Conservation (phyloP, 2,329 filamentous ascomycete genomes). For the Pseudogymnoascus sp. region DNA sequence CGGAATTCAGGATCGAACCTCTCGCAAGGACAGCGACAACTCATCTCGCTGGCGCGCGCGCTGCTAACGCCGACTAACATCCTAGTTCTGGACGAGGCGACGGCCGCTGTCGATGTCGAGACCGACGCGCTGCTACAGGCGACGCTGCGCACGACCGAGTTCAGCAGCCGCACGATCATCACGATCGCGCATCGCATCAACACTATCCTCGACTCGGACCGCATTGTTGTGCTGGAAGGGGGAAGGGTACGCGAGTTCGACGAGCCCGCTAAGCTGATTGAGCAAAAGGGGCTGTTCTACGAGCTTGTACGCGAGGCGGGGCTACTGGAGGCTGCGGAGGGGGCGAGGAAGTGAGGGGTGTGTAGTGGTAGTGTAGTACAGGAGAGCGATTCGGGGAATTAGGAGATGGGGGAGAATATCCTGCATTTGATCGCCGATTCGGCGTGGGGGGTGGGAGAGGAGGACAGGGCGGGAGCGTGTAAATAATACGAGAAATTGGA, state of each 20-base stretch:
- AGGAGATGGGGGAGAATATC: background rate
- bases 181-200: conserved; percentile 98
- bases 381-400: background rate
- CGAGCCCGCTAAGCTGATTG: conserved; percentile 69
- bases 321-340: conserved; percentile 36
- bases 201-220: conserved; percentile 82
- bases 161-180: conserved; percentile 90
- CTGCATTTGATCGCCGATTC: conserved; percentile 1
- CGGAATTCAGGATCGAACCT: conserved; percentile 72
- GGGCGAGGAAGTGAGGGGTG: background rate
- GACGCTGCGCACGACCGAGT: conserved; percentile 57
- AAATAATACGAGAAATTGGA: conserved; percentile 6
- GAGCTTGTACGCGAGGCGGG: conserved; percentile 88
- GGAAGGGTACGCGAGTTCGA: conserved; percentile 91
- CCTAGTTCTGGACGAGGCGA: conserved; percentile 92
- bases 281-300: conserved; percentile 72
- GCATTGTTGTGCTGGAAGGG: conserved; percentile 87
- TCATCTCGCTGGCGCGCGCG: conserved; percentile 87
- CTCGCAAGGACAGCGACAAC: conserved; percentile 88
- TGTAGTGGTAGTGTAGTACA: background rate
- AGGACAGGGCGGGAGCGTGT: background rate
- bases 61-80: conserved; percentile 95
- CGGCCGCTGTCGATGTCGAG: conserved; percentile 64
- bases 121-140: conserved; percentile 59
- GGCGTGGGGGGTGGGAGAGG: background rate